Evolutionary conservation across 306 rosid genomes (phyloP).

Genomic region (Lathyrus oleraceus): DNA sequence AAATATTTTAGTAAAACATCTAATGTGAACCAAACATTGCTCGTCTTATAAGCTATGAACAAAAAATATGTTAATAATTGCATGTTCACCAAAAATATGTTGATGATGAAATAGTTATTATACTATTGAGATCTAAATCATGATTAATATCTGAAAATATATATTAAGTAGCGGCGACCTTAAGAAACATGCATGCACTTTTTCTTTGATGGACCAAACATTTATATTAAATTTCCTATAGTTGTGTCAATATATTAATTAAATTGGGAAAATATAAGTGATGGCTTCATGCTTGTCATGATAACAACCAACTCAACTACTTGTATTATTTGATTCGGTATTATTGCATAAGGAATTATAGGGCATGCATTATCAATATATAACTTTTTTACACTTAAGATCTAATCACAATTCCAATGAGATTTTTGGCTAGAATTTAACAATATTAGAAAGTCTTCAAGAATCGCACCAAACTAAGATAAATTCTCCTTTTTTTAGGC

Average conservation of each 20-base stretch:
- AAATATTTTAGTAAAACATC: too few species aligned
- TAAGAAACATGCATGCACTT: conserved; percentile 26
- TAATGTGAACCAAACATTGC: background rate
- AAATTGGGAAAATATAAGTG: conserved; percentile 10
- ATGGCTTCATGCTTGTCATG: conserved; percentile 37
- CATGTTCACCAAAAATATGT: conserved; percentile 10
- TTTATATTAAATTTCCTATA: background rate
- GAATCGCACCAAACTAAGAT: too few species aligned
- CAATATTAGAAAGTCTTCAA: too few species aligned
- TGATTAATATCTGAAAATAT: conserved; percentile 28
- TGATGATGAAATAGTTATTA: background rate
- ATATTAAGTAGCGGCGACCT: conserved; percentile 1
- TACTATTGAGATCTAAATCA: conserved; percentile 5
- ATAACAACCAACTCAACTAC: conserved; percentile 26
- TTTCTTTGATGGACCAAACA: too few species aligned
- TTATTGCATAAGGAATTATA: background rate
- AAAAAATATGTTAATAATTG: background rate
- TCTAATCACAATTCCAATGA: too few species aligned
- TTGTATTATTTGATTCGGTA: conserved; percentile 3
- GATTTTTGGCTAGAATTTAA: too few species aligned
- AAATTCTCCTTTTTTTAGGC: too few species aligned
- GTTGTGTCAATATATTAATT: conserved; percentile 7
- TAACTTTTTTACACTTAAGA: too few species aligned
- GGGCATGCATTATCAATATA: too few species aligned
- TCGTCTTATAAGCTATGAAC: conserved; percentile 9